Percentiles rank a stretch among this genome's conserved stretches.
Evolutionary conservation across 371 early-diverging fungal genomes (phyloP).

Genomic region (Mortierella sp.): DNA sequence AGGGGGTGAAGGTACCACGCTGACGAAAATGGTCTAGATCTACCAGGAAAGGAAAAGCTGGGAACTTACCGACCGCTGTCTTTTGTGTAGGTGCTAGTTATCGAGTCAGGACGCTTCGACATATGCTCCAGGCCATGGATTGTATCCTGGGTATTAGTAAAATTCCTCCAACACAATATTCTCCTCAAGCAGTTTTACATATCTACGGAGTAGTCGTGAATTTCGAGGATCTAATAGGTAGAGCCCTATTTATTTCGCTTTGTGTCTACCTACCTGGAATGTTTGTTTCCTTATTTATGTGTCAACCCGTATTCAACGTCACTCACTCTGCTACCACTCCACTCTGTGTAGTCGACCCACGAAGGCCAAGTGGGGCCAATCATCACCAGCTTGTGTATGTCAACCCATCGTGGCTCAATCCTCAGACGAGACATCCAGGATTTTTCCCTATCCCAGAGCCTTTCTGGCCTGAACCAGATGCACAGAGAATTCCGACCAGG

Average conservation of each 20-base stretch:
- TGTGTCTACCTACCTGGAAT: not conserved
- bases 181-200: constrained; percentile 52
- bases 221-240: constrained; percentile 64
- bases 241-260: not conserved
- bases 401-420: constrained; percentile 44
- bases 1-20: too few relatives aligned
- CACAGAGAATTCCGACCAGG: constrained; percentile 54
- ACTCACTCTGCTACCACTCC: not conserved
- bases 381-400: constrained; percentile 42
- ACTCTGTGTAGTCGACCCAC: constrained; percentile 31
- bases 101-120: constrained; percentile 55
- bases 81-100: constrained; percentile 52
- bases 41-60: not conserved
- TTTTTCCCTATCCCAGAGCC: constrained; percentile 80
- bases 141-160: constrained; percentile 62
- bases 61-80: too few relatives aligned
- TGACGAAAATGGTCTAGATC: not conserved
- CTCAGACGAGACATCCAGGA: constrained; percentile 50
- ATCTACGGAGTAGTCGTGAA: constrained; percentile 68
- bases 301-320: too few relatives aligned
- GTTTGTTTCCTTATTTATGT: too few relatives aligned
- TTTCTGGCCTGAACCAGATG: constrained; percentile 67
- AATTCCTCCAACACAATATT: constrained; percentile 56
- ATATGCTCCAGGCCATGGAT: constrained; percentile 63
- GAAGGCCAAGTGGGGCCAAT: constrained; percentile 31